Evolutionary conservation across 345 rosid species (phyloP).

Genomic region (Garcia nutans): DNA sequence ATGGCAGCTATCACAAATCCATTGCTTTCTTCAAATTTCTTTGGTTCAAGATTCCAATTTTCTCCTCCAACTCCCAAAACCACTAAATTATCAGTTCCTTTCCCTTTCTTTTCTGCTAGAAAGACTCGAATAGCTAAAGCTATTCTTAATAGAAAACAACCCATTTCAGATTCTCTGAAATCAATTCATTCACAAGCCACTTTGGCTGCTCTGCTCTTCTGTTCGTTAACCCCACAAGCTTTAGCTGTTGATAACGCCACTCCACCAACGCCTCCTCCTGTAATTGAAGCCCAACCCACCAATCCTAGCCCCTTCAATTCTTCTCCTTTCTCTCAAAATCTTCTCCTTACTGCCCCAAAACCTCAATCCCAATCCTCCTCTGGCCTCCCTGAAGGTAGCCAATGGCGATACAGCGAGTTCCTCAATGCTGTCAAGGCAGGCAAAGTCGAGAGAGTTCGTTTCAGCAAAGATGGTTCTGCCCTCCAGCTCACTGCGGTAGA

Average conservation of each 20-base stretch:
- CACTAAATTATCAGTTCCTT: constrained; percentile 20
- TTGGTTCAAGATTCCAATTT: constrained; percentile 34
- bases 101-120: constrained; percentile 22
- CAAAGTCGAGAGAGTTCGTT: constrained; percentile 69
- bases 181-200: constrained; percentile 37
- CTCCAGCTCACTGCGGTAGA: constrained; percentile 64
- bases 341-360: constrained; percentile 55
- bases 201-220: constrained; percentile 50
- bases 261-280: constrained; percentile 36
- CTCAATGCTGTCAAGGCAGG: constrained; percentile 74
- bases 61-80: constrained; percentile 64
- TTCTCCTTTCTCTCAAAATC: constrained; percentile 52
- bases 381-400: constrained; percentile 66
- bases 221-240: constrained; percentile 50
- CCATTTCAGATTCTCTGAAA: constrained; percentile 20
- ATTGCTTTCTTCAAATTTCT: constrained; percentile 44
- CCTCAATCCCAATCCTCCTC: constrained; percentile 49
- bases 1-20: constrained; percentile 41
- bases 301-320: constrained; percentile 37
- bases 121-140: constrained; percentile 29
- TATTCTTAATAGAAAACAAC: constrained; percentile 19
- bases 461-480: constrained; percentile 67
- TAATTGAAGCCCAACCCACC: constrained; percentile 48
- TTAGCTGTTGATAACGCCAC: constrained; percentile 46
- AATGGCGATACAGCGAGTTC: constrained; percentile 85